Base-by-base conservation (phyloP, 2,329 filamentous ascomycete genomes). In the Aspergillus floridensis region DNA sequence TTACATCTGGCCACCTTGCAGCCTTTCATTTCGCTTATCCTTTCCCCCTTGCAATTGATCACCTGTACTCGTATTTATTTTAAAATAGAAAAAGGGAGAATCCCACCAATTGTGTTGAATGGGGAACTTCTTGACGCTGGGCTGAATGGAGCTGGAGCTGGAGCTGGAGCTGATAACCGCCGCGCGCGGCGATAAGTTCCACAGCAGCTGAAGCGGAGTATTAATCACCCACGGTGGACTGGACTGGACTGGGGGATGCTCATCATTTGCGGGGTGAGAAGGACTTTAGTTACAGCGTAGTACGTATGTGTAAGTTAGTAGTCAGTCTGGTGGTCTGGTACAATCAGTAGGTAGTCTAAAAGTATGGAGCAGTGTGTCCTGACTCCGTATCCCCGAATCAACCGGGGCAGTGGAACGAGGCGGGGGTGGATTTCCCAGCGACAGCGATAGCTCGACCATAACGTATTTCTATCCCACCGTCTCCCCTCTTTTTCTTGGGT, bases 391-490 rank as follows among this genome's bases (percentile, higher is more conserved):
- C 52, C 16, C 52, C 52, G 52, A 46, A 29, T 55, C 16, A 29
- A 46, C 53, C 53, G 53, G 53, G 41, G 53, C 44, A 55, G 53
- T 55, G 53, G 53, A 55, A 55, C 53, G 56, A 60, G 61, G 60
- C 59, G 60, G 60, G 56, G 60, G 26, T 29, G 26, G 26, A 29
- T 29, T 29, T 29, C 10, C 26, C 26, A 29, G 26, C 26, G 26
- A 29, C 26, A 10, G 26, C 26, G 26, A 29, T 7, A 52, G 24
- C 47, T 29, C 31, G 53, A 53, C 38, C 47, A n/a, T n/a, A n/a
- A n/a, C n/a, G 54, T 66, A 65, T 66, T 65, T 65, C 61, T 61
- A 61, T 53, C 62, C 59, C 29, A 5, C 32, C 19, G 4, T 16
- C 32, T 35, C 32, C 32, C 32, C 11, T 16, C 32, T 35, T 35